phyloP scores from a whole-genome alignment of 306 rosid species.

The Rosa multiflora region DNA sequence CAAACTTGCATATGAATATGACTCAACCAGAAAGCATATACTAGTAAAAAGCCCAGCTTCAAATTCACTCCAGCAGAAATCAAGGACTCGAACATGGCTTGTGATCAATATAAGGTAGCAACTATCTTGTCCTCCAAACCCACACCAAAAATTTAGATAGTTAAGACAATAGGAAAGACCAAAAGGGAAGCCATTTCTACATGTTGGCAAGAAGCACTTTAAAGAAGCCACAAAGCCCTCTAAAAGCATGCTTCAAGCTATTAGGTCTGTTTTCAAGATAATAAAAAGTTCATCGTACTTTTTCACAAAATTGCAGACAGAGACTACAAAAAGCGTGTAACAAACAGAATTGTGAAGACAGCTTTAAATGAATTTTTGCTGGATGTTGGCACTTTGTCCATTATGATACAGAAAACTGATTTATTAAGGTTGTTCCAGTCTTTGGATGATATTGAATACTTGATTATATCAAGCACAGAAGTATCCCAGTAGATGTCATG shows the following conservation, averaged over 20 bases:
- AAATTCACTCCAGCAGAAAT: background rate
- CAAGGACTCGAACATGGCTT: background rate
- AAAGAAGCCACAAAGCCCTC: background rate
- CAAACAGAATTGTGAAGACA: background rate
- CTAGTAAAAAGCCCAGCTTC: conserved; percentile 1
- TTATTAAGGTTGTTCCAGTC: background rate
- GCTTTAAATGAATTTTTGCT: background rate
- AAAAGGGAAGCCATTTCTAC: background rate
- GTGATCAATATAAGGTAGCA: background rate
- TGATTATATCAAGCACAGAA: background rate
- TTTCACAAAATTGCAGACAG: background rate
- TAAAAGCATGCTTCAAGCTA: background rate
- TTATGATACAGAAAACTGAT: background rate
- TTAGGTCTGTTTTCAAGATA: background rate
- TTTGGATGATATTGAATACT: background rate
- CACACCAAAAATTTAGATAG: background rate
- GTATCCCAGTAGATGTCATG: background rate
- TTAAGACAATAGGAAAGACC: background rate
- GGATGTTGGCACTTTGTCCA: background rate
- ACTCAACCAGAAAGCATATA: background rate
- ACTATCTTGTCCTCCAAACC: background rate
- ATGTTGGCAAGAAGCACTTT: too few relatives aligned
- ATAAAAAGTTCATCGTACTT: background rate
- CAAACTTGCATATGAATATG: background rate
- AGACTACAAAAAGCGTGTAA: background rate